Conservation (phyloP, 176 grass and related monocot genomes). For the Rhipidocladum racemiflorum region DNA sequence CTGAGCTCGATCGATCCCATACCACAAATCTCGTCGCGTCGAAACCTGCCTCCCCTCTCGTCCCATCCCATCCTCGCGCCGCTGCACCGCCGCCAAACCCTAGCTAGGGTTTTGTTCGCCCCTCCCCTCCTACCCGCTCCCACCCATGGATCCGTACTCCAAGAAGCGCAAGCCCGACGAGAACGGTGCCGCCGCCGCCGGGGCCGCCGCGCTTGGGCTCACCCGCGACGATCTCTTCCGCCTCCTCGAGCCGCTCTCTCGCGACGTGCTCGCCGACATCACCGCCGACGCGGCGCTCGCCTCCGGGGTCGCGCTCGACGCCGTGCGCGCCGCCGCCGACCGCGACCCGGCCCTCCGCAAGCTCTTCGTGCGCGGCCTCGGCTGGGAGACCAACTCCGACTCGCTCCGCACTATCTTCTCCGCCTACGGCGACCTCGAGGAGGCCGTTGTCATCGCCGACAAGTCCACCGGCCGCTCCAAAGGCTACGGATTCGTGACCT, state of each 20-base stretch:
- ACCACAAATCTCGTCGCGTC: background rate
- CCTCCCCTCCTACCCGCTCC: no score
- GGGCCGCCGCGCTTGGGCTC: slow-evolving; percentile 38
- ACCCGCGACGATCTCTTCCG: slow-evolving; percentile 66
- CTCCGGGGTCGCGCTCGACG: slow-evolving; percentile 53
- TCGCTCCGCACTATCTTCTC: slow-evolving; percentile 72
- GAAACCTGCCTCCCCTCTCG: background rate
- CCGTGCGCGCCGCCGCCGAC: slow-evolving; percentile 68
- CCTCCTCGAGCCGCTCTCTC: slow-evolving; percentile 74
- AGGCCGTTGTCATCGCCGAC: slow-evolving; percentile 84
- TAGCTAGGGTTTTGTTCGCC: slow-evolving; percentile 60
- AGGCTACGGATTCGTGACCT: slow-evolving; percentile 95
- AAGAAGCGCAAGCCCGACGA: slow-evolving; percentile 89
- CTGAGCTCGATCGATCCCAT: background rate
- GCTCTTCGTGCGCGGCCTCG: slow-evolving; percentile 87
- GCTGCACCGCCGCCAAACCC: slow-evolving; percentile 25
- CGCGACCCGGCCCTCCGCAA: slow-evolving; percentile 75
- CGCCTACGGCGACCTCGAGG: slow-evolving; percentile 77
- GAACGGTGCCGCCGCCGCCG: slow-evolving; percentile 38
- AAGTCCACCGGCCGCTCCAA: slow-evolving; percentile 79
- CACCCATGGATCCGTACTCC: slow-evolving; percentile 57
- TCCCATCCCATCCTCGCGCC: background rate
- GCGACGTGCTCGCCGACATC: slow-evolving; percentile 84
- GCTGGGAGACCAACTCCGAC: slow-evolving; percentile 84
- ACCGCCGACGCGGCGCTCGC: slow-evolving; percentile 55